Base-by-base conservation (phyloP, 1,139 yeast species). In the Suhomyces guaymorum region DNA sequence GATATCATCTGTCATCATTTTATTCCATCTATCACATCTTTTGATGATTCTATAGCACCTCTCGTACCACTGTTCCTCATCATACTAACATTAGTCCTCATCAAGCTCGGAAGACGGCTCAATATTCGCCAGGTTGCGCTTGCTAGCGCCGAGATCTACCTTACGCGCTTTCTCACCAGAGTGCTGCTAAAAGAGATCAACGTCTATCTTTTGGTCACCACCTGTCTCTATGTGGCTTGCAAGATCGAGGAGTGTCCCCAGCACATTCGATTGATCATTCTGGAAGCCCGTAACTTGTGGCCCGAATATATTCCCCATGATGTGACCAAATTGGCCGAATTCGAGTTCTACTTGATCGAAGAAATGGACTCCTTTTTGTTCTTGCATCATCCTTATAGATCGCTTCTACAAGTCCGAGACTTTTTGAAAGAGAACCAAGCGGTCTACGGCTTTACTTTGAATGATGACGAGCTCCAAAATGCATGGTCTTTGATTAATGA, bases 171-270 rank as follows among this genome's bases (percentile, higher is more conserved):
- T 52, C 64, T 89, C 29, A 74, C 88, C 2, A 70, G 75, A 33
- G 94, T 82, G 0, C 80, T 89, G 18, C 61, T 88, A 21, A 78
- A 82, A 44, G 98, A 92, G 55, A 75, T 90, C 40, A 92, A 92
- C 52, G 69, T 85, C 1, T 90, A 89, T 52, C 63, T 89, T 34
- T 61, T 90, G 44, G 82, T 88, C 6, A 81, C 97, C 0, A 82
- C 97, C 0, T 82, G 95, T 49, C 70, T 90, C 4, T 92, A 92
- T 53, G 75, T 92, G 30, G 92, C 97, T 0, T 85, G 96, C 63
- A 92, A 92, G 55, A 84, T 89, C 23, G 97, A 92, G 57, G 98
- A 92, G 57, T 83, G 89, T 49, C 97, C 98, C 1, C 95, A 86
- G 54, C 97, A 92, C 55, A 89, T 92, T 7, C 67, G 97, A 38